These are phyloP conservation scores for Priceomyces fermenticarens DNA, from an alignment of 805 yeast species.

Conservation along the genomic window DNA sequence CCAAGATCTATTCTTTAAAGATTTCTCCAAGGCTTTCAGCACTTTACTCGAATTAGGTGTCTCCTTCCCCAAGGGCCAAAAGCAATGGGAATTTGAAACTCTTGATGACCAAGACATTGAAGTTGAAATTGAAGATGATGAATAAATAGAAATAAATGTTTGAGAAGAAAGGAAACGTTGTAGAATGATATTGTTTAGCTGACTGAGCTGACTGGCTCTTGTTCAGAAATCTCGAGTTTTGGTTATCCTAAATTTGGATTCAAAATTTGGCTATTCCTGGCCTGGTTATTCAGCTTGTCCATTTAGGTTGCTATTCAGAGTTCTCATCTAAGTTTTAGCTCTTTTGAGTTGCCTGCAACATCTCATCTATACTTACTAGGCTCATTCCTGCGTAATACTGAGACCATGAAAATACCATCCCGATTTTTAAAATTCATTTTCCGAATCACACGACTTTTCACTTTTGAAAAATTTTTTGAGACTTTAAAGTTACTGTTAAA, in stretches of 20 bases:
- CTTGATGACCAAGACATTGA: conserved; percentile 60
- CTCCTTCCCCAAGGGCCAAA: conserved; percentile 48
- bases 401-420: not conserved
- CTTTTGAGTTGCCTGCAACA: no score
- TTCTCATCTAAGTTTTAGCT: no score
- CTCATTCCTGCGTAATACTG: no score
- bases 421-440: not conserved
- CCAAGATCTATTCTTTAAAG: conserved; percentile 46
- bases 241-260: no score
- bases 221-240: no score
- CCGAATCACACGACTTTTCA: conserved; percentile 6
- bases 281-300: no score
- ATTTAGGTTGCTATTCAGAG: no score
- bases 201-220: no score
- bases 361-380: no score
- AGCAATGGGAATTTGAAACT: conserved; percentile 55
- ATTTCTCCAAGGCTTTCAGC: conserved; percentile 45
- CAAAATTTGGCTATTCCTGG: no score
- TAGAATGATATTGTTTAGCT: not conserved
- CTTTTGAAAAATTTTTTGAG: conserved; percentile 11
- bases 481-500: not conserved
- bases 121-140: not conserved
- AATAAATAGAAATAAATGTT: not conserved
- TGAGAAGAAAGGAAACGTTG: not conserved
- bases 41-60: conserved; percentile 45